phyloP scores from a whole-genome alignment of 768 basidiomycete species.

The Boletus pseudopeckii region DNA sequence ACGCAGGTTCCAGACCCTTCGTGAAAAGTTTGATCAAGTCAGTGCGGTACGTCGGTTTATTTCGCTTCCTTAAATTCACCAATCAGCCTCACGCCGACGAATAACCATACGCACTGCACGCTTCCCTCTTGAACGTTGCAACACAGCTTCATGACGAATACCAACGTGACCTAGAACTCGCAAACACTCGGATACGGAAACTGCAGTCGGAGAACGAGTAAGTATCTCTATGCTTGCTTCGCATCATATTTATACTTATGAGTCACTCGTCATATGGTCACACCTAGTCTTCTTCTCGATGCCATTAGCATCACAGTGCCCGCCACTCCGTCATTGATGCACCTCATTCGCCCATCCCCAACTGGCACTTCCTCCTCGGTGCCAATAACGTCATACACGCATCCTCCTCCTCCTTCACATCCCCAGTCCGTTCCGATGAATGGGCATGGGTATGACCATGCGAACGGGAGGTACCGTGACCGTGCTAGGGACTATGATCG shows the following conservation, averaged over 20 bases:
- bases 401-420: slow-evolving; percentile 8
- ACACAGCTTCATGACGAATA: slow-evolving; percentile 24
- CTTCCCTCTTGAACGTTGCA: neutral
- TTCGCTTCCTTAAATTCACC: neutral
- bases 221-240: neutral
- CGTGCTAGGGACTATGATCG: slow-evolving; percentile 24
- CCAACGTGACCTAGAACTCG: slow-evolving; percentile 25
- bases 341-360: slow-evolving; percentile 30
- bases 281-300: slow-evolving; percentile 30
- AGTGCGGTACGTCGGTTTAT: slow-evolving; percentile 23
- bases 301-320: slow-evolving; percentile 33
- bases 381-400: slow-evolving; percentile 17
- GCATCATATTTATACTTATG: neutral
- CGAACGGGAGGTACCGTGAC: slow-evolving; percentile 29
- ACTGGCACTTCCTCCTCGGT: slow-evolving; percentile 17
- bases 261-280: neutral
- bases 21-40: slow-evolving; percentile 34
- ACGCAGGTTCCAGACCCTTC: slow-evolving; percentile 27
- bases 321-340: slow-evolving; percentile 31
- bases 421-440: slow-evolving; percentile 17
- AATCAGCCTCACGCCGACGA: neutral
- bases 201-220: slow-evolving; percentile 34
- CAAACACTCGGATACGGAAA: slow-evolving; percentile 27
- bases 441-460: slow-evolving; percentile 22
- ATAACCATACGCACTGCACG: neutral